Evolutionary conservation across 495 filamentous ascomycete genomes (phyloP).

Genomic region (Recurvomyces mirabilis): DNA sequence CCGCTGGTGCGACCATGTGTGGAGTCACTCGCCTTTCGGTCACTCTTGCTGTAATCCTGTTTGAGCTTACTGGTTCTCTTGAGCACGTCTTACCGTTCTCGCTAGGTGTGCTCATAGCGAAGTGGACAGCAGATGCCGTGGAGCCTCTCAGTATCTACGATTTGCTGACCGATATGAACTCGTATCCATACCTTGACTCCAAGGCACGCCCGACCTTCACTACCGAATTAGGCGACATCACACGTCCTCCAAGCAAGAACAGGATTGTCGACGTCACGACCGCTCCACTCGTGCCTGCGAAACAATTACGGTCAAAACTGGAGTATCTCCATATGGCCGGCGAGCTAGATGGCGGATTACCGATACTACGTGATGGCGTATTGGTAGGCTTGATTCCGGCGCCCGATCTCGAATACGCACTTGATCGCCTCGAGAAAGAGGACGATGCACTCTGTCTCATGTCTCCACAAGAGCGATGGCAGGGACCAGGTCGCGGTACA

Average conservation of each 20-base stretch:
- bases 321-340: conserved; percentile 72
- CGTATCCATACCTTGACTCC: conserved; percentile 90
- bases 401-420: conserved; percentile 85
- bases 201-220: conserved; percentile 86
- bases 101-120: conserved; percentile 78
- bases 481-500: conserved; percentile 27
- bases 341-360: conserved; percentile 84
- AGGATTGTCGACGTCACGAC: conserved; percentile 78
- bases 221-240: conserved; percentile 73
- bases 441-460: conserved; percentile 68
- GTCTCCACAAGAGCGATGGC: conserved; percentile 47
- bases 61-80: conserved; percentile 87
- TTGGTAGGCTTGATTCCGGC: conserved; percentile 86
- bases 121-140: conserved; percentile 95
- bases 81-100: conserved; percentile 95
- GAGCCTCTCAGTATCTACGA: conserved; percentile 95
- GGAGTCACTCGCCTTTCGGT: conserved; percentile 91
- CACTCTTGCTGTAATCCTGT: conserved; percentile 87
- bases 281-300: conserved; percentile 65
- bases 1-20: conserved; percentile 95
- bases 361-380: conserved; percentile 67
- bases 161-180: conserved; percentile 90
- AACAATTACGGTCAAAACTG: conserved; percentile 64
- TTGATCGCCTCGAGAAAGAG: conserved; percentile 71
- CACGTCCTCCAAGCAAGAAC: conserved; percentile 57